These are phyloP conservation scores for Centrapalus pauciflorus DNA, from an alignment of 129 eudicot genomes.

Conservation along the genomic window DNA sequence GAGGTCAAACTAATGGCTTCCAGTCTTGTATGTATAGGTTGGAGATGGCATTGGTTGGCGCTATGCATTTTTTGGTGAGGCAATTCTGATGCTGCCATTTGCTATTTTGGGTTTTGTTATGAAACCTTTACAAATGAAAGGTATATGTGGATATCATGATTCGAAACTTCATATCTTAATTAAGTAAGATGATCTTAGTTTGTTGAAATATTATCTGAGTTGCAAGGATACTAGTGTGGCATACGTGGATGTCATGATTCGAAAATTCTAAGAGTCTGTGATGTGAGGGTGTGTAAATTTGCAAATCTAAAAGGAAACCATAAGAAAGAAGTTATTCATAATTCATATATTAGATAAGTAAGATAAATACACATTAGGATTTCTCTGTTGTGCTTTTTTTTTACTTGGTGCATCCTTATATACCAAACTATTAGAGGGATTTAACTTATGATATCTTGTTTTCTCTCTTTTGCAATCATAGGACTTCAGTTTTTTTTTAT, in stretches of 20 bases:
- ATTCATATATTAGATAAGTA: neutral
- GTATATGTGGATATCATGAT: no score
- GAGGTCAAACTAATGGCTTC: neutral
- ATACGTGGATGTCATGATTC: no score
- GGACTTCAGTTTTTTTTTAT: neutral
- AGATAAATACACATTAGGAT: neutral
- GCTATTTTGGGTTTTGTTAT: constrained; percentile 80
- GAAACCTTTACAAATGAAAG: constrained; percentile 92
- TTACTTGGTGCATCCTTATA: neutral
- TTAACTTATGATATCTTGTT: neutral
- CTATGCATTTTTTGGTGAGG: constrained; percentile 74
- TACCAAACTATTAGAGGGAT: neutral
- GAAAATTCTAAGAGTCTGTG: no score
- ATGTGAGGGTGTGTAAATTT: neutral
- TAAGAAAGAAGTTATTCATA: neutral
- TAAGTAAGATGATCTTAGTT: neutral
- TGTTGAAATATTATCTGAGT: neutral
- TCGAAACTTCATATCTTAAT: no score
- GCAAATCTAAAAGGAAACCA: neutral
- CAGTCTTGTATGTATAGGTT: constrained; percentile 37
- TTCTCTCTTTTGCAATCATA: neutral
- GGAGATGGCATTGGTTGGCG: constrained; percentile 63
- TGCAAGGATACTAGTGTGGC: no score
- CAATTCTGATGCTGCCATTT: constrained; percentile 78
- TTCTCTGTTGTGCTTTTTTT: constrained; percentile 1